Evolutionary conservation across 805 yeast genomes (phyloP), one percentile per base, ranked within the genome.

Genomic region (Wickerhamiella bombiphila): DNA sequence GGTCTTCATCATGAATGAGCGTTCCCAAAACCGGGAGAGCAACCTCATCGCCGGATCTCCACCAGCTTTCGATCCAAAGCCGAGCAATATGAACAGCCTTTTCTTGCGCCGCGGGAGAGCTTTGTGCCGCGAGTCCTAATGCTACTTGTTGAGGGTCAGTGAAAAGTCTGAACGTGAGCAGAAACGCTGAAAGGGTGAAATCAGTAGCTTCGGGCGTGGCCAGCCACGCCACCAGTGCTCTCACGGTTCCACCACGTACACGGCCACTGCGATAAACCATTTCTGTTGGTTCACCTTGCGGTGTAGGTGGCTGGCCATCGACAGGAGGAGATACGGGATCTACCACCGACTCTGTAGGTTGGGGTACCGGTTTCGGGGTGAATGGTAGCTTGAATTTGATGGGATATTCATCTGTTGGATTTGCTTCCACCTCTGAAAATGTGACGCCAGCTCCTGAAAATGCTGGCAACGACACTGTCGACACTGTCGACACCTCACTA

Each of bases 51-150:
- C 50, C 52, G 31, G 67, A 71, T 44, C 75, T 72, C 95, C 95
- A 88, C 54, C 79, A 85, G 36, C 91, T 76, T 56, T 83, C 93
- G 56, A 88, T 60, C 98, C 98, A 88, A 16, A 48, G 30, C 16
- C 38, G 34, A 9, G 52, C 54, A 6, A 51, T 22, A 18, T 40
- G 47, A 19, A 20, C 73, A 29, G 72, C 45, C 45, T 66, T 60
- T 15, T 68, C 61, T 41, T 67, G 62, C 45, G 50, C 22, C n/a
- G 36, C 46, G 6, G 43, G 31, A 15, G 39, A 40, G 25, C 40
- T 44, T 44, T 91, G 61, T 4, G 68, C 55, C 36, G 80, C 73
- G 30, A 83, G 62, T 43, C 70, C 76, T 49, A 78, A 82, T 29
- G 80, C 63, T 20, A 86, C 60, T 42, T 78, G 81, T 22, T 67